Base-by-base conservation (phyloP, 2,329 filamentous ascomycete genomes). In the Huntiella savannae region DNA sequence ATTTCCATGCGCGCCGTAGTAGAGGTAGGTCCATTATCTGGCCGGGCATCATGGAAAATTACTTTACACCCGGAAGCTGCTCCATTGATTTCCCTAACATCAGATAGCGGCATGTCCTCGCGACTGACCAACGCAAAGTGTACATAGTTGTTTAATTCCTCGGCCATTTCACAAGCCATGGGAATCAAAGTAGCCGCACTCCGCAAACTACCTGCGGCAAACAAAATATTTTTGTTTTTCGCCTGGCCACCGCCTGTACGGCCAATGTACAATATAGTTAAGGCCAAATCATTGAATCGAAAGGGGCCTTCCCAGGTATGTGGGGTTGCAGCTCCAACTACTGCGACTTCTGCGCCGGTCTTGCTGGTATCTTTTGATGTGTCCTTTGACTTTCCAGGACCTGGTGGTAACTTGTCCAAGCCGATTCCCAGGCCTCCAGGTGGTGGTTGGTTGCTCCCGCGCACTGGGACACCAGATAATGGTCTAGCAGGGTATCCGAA, bases 161-260 rank as follows among this genome's bases (percentile, higher is more conserved):
- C 60, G 5, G 77, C 78, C 87, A 95, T 95, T 54, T 83, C 74
- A 60, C 91, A 96, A 4, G 87, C 84, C 57, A 94, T 67, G 0
- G 86, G 85, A 32, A 94, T 64, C 45, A 95, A 59, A 32, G 72
- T 71, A 0, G 82, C 71, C 12, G 77, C 75, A 56, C 83, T 91
- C 58, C 73, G 73, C 43, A 92, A 62, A 50, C 71, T 86, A 0
- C 82, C 78, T 3, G 82, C 77, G 4, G 78, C 79, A 57, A 94
- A 94, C 3, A 95, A 60, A 12, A 94, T 70, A 55, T 86, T 86
- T 43, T 71, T 71, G 55, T 82, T 83, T 34, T 62, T 57, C 32
- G 57, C 51, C 45, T 63, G 63, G 42, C 61, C 60, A 4, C 77
- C 77, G 19, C 64, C 63, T 0, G 73, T 75, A 15, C 60, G 64